Evolutionary conservation across 2,329 filamentous ascomycete genomes (phyloP).

Genomic region (Botrytis galanthina): DNA sequence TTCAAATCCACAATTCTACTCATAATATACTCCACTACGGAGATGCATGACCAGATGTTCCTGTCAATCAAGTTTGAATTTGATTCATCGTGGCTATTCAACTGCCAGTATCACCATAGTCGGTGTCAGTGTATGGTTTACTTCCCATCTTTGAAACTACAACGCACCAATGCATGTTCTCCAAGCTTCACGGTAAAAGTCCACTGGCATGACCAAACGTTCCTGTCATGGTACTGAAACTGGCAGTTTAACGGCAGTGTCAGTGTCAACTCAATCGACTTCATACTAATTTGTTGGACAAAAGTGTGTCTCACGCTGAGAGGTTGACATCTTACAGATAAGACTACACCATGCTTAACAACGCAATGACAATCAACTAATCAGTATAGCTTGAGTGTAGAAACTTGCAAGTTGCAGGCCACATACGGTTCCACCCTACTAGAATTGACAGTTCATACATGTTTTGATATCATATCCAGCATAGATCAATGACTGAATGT

Average conservation of each 20-base stretch:
- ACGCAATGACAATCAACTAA: not conserved
- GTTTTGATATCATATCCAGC: not conserved
- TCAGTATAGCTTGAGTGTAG: not conserved
- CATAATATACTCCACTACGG: not conserved
- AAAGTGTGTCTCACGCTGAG: conserved; percentile 10
- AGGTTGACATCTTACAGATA: not conserved
- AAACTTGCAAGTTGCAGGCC: not conserved
- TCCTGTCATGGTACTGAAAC: not conserved
- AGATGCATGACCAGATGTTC: not conserved
- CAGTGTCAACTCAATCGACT: not conserved
- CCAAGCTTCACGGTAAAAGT: not conserved
- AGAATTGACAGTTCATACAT: conserved; percentile 8
- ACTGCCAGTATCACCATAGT: not conserved
- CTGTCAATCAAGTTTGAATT: not conserved
- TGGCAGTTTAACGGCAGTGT: not conserved
- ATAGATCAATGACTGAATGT: not conserved
- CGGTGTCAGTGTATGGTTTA: not conserved
- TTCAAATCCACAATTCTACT: not conserved
- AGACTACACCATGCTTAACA: not conserved
- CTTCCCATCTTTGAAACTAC: not conserved
- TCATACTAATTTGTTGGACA: not conserved
- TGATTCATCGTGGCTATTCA: not conserved
- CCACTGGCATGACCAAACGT: not conserved
- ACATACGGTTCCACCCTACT: not conserved
- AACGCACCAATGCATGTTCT: conserved; percentile 1